Base-by-base conservation (phyloP, 2,329 filamentous ascomycete genomes). In the Neurospora crassa region DNA sequence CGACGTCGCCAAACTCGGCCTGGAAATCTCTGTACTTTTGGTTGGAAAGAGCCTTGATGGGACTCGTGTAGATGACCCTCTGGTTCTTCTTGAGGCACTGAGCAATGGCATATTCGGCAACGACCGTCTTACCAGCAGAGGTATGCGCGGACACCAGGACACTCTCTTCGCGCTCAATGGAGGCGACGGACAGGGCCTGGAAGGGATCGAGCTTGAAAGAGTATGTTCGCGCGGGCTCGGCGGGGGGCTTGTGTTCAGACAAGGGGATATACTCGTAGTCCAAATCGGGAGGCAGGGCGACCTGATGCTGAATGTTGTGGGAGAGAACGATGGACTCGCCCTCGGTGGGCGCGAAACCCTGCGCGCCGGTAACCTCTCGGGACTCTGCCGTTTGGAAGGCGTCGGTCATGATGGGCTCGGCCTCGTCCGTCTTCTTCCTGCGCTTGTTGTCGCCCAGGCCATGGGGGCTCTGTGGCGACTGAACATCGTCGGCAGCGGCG, bases 281-380 rank as follows among this genome's bases (percentile, higher is more conserved):
- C 70, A 96, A 92, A 79, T 97, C 93, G 11, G 95, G 94, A 2
- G 96, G 96, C 24, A 99, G 86, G 14, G 96, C 93, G 76, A 98
- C 96, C 82, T 99, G 95, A 85, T 99, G 96, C 82, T 97, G 94
- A 77, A 99, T 97, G 83, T 99, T 97, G 84, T 99, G 96, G 67
- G 93, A 95, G 69, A 99, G 83, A 29, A 97, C 91, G 40, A 99
- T 89, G 6, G 91, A 89, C 67, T 89, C 85, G 40, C 86, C 84
- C 70, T 94, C 91, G 86, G 89, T 73, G 84, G 85, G 75, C 18
- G 87, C 83, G 70, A 90, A 85, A 10, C 92, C 94, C 41, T 90
- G 89, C 6, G 93, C 91, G 37, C 91, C 91, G 29, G 92, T 93
- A 47, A 99, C 88, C 81, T 98, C 93, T 85, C 95, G 88, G 74